Evolutionary conservation across 139 green algal genomes (phyloP).

Genomic region (Spirogloea muscicola): DNA sequence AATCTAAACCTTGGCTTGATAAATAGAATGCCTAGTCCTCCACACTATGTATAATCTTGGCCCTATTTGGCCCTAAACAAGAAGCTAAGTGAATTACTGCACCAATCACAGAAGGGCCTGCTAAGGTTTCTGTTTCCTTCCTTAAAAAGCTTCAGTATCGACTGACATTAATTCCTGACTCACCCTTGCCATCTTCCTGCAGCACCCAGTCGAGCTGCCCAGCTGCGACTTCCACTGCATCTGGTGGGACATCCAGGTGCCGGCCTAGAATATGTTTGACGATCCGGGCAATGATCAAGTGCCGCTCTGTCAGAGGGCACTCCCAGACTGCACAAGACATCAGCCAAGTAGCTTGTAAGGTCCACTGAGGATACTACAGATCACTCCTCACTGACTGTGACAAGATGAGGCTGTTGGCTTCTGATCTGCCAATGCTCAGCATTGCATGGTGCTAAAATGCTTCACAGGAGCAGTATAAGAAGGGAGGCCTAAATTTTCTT

Average conservation of each 20-base stretch:
- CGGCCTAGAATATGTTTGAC: constrained; percentile 16
- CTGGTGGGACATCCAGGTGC: constrained; percentile 8
- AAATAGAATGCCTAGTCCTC: background rate
- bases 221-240: background rate
- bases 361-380: too few relatives aligned
- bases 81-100: background rate
- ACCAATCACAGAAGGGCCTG: background rate
- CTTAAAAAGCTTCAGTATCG: background rate
- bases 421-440: too few relatives aligned
- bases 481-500: too few relatives aligned
- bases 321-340: constrained; percentile 44
- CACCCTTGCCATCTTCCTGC: constrained; percentile 14
- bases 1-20: background rate
- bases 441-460: too few relatives aligned
- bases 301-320: constrained; percentile 14
- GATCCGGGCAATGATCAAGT: constrained; percentile 32
- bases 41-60: background rate
- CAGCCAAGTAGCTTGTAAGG: too few relatives aligned
- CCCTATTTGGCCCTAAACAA: background rate
- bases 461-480: too few relatives aligned
- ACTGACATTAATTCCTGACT: background rate
- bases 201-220: constrained; percentile 41
- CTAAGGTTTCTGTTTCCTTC: background rate
- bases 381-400: too few relatives aligned
- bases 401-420: too few relatives aligned